phyloP scores from a whole-genome alignment of 352 stramenopile genomes.

The Pythium grandisporangium region DNA sequence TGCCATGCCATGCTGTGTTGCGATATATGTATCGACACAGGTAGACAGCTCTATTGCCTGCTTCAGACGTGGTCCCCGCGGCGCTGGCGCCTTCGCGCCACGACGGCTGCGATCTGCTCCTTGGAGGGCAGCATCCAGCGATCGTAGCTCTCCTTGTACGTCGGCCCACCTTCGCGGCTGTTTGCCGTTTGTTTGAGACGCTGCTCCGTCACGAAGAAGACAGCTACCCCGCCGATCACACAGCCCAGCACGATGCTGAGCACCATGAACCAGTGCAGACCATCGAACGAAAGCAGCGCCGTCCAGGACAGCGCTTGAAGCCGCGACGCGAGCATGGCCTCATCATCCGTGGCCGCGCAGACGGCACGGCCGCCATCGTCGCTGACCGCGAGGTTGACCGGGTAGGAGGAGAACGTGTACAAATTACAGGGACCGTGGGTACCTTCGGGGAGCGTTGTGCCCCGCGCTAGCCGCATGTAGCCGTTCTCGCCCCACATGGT shows the following conservation, averaged over 20 bases:
- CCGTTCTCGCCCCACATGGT: conserved; percentile 83
- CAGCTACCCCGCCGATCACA: conserved; percentile 23
- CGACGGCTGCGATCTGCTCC: conserved; percentile 38
- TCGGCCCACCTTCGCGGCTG: conserved; percentile 19
- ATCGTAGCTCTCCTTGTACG: conserved; percentile 48
- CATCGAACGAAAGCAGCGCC: conserved; percentile 27
- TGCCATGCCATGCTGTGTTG: too few relatives aligned
- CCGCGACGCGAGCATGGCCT: conserved; percentile 8
- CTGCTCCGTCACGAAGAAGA: conserved; percentile 37
- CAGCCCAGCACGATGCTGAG: conserved; percentile 22
- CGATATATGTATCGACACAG: too few relatives aligned
- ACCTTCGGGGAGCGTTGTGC: conserved; percentile 7
- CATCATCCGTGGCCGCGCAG: too few relatives aligned
- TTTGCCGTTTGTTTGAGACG: conserved; percentile 29
- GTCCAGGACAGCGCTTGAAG: conserved; percentile 31
- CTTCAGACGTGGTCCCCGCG: not conserved
- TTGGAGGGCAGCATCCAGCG: conserved; percentile 58
- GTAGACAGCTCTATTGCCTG: too few relatives aligned
- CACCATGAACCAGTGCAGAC: conserved; percentile 28
- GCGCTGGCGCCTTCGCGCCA: conserved; percentile 7
- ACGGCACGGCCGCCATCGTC: conserved; percentile 10
- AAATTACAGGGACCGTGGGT: conserved; percentile 59
- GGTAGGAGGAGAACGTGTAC: conserved; percentile 67
- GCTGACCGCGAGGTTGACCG: conserved; percentile 32
- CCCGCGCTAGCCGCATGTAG: conserved; percentile 70